A percentile compares a stretch with the other conserved stretches of the same genome.
Evolutionary conservation across 2,329 filamentous ascomycete species (phyloP).

Genomic region (Thermoascus crustaceus): DNA sequence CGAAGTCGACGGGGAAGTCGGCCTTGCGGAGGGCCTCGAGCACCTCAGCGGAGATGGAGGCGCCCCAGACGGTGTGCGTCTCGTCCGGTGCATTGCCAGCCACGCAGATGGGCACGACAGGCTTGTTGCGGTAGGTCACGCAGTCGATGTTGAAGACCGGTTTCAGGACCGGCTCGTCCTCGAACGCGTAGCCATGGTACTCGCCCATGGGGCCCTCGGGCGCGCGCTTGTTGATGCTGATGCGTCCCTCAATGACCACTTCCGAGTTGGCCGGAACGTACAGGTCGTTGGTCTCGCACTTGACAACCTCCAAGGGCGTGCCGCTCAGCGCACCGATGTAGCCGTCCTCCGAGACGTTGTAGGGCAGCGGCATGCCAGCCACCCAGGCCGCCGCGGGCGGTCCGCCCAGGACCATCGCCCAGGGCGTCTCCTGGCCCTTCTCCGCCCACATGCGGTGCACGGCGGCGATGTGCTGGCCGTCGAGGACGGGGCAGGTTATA

Average conservation of each 20-base stretch:
- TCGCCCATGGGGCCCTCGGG: constrained; percentile 16
- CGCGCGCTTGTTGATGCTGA: constrained; percentile 11
- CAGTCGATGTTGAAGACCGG: constrained; percentile 14
- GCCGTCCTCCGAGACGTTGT: constrained; percentile 9
- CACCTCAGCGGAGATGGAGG: constrained; percentile 12
- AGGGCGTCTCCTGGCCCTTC: constrained; percentile 12
- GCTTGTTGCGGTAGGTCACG: constrained; percentile 13
- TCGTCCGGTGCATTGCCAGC: constrained; percentile 13
- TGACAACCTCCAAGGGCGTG: constrained; percentile 12
- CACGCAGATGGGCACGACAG: constrained; percentile 12
- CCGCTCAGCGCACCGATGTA: constrained; percentile 11
- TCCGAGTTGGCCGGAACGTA: constrained; percentile 14
- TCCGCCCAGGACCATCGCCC: constrained; percentile 13
- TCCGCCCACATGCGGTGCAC: constrained; percentile 16
- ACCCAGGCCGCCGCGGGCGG: constrained; percentile 14
- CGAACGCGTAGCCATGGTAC: constrained; percentile 15
- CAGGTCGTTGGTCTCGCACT: constrained; percentile 16
- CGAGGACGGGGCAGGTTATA: constrained; percentile 12
- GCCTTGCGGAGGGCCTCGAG: constrained; percentile 12
- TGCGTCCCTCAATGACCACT: constrained; percentile 14
- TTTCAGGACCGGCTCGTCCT: constrained; percentile 6
- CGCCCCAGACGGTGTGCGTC: constrained; percentile 14
- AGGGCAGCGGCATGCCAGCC: constrained; percentile 10
- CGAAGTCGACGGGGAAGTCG: constrained; percentile 11
- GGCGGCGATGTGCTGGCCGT: constrained; percentile 14